These are phyloP conservation scores for Tubosaeta sp. DNA, from an alignment of 768 basidiomycete genomes.

Conservation along the genomic window DNA sequence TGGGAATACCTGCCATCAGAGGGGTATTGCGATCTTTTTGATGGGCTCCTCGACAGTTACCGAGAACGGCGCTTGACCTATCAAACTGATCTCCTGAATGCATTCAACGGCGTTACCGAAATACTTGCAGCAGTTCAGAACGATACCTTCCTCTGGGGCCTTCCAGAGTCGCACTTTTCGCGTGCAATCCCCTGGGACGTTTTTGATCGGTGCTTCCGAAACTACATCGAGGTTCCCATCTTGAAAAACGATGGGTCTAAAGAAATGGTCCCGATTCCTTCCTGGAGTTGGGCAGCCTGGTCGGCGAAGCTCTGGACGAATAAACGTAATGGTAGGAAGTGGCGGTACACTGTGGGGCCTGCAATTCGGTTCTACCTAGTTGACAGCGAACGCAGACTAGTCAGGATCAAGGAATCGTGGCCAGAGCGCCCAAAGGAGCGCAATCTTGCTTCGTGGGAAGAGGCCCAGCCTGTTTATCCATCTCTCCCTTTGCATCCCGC, in stretches of 20 bases:
- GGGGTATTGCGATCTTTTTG: not conserved
- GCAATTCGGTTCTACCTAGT: conserved; percentile 7
- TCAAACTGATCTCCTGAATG: conserved; percentile 12
- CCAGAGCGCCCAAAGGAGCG: not conserved
- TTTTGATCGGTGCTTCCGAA: conserved; percentile 1
- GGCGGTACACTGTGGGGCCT: not conserved
- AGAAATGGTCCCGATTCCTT: conserved; percentile 8
- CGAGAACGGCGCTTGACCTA: conserved; percentile 9
- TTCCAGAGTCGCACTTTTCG: conserved; percentile 15
- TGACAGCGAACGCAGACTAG: not conserved
- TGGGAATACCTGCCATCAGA: conserved; percentile 1
- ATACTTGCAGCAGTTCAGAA: conserved; percentile 6
- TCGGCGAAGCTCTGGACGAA: not conserved
- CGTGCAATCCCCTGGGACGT: conserved; percentile 6
- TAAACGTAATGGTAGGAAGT: not conserved
- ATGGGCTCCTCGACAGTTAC: conserved; percentile 2
- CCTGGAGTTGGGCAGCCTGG: conserved; percentile 18
- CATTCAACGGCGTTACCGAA: conserved; percentile 13
- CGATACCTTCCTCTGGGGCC: conserved; percentile 14
- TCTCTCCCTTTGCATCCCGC: not conserved
- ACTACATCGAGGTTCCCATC: not conserved
- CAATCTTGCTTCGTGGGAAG: not conserved
- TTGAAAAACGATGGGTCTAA: conserved; percentile 3
- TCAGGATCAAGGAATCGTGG: not conserved
- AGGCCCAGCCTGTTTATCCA: not conserved